Conservation (phyloP, 2,329 filamentous ascomycete species). For the Xylogone sp. region DNA sequence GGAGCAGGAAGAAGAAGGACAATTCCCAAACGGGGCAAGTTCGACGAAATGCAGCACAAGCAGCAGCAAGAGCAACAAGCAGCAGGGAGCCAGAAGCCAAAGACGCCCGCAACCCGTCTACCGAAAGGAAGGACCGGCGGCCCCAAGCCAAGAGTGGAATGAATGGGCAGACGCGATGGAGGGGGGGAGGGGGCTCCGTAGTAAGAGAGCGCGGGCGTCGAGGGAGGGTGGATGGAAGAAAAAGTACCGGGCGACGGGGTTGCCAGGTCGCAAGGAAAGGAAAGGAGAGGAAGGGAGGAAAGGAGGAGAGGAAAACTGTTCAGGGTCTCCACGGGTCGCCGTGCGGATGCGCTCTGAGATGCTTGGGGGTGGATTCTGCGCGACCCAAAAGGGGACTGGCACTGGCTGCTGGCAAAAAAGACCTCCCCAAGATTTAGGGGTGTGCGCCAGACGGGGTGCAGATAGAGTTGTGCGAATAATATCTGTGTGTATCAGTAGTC, state of each 20-base stretch:
- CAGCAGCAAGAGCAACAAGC: neutral
- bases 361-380: too few relatives aligned
- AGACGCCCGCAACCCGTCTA: neutral
- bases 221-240: neutral
- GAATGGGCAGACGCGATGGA: neutral
- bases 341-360: too few relatives aligned
- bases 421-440: too few relatives aligned
- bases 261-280: neutral
- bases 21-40: neutral
- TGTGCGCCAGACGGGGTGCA: too few relatives aligned
- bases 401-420: too few relatives aligned
- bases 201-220: neutral
- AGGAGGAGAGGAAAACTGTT: neutral
- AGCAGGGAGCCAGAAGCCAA: neutral
- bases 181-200: neutral
- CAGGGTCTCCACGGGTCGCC: neutral
- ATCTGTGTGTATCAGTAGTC: too few relatives aligned
- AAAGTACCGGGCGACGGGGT: neutral
- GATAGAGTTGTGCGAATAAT: too few relatives aligned
- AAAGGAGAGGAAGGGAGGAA: neutral
- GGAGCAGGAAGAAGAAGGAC: constrained; percentile 14
- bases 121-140: neutral
- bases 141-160: neutral
- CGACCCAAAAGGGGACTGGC: too few relatives aligned
- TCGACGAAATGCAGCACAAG: neutral